These are phyloP conservation scores for Russula earlei DNA, from an alignment of 768 basidiomycete genomes.

Conservation along the genomic window DNA sequence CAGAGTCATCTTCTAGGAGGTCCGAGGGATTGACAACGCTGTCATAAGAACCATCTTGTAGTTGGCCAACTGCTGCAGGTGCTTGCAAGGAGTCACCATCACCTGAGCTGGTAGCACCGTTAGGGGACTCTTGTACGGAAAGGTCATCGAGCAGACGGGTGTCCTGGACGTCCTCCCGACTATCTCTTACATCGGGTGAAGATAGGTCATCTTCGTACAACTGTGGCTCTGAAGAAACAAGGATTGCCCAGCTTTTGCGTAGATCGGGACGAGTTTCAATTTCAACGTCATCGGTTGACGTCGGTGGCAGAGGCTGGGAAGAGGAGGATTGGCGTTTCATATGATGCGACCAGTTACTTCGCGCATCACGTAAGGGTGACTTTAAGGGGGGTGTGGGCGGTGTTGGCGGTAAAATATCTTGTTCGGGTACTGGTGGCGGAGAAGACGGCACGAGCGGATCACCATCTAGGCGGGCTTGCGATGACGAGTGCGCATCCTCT, in stretches of 20 bases:
- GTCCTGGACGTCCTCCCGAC: neutral
- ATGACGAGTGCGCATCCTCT: neutral
- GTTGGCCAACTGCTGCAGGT: neutral
- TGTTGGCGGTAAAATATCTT: neutral
- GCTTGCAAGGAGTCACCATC: neutral
- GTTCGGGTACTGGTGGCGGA: neutral
- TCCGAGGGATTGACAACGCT: neutral
- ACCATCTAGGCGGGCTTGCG: neutral
- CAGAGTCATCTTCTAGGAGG: neutral
- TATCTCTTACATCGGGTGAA: neutral
- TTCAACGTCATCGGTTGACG: slow-evolving; percentile 3
- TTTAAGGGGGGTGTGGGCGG: slow-evolving; percentile 10
- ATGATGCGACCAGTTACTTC: neutral
- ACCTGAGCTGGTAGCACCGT: neutral
- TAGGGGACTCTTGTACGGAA: neutral
- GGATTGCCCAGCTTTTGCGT: neutral
- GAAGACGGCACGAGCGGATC: neutral
- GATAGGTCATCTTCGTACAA: neutral
- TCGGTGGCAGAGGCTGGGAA: neutral
- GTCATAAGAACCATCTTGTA: neutral
- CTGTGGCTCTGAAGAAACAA: neutral
- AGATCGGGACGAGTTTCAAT: slow-evolving; percentile 1
- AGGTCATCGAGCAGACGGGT: neutral
- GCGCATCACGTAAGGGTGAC: neutral
- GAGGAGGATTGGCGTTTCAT: neutral